Evolutionary conservation across 2,329 filamentous ascomycete species (phyloP), one percentile per base, ranked within the genome.

Genomic region (Cercospora brassicicola): DNA sequence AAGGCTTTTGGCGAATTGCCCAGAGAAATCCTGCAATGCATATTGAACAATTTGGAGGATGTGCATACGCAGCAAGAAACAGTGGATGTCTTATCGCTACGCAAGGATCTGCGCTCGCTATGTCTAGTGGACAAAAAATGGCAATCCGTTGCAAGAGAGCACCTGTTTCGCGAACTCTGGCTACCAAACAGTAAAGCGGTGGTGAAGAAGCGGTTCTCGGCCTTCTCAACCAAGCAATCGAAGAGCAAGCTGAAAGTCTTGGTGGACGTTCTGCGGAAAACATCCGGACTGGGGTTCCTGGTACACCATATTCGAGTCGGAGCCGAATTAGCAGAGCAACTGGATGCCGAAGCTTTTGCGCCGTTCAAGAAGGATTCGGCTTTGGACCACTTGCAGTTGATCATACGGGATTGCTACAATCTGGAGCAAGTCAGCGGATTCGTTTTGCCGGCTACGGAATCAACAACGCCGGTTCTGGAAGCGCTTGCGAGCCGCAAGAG

Each of bases 391-490:
- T 76, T 88, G 18, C 84, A 85, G 5, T 87, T 86, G 0, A 79
- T 89, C 42, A 84, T 89, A 33, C 86, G 87, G 82, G 82, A 83
- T 2, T 88, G 86, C 72, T 85, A 86, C 7, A 86, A 85, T 67
- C 76, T 89, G 23, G 85, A 88, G 75, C 81, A 82, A 28, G 76
- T 89, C 7, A 74, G 83, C 33, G 87, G 86, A 5, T 83, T 87
- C 65, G 81, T 83, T 59, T 78, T 84, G n/a, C 81, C 84, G 6
- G 69, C 69, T 9, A 69, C 66, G 18, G 65, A 57, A 15, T 63
- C 57, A 36, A 74, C 67, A 39, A 59, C 26, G 51, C 64, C 59
- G 33, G 64, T 76, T 5, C 57, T 73, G 82, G 10, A 88, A 73
- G 85, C 86, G 2, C 74, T 88, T 20, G 86, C 86, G 0, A 86